Conservation (phyloP, 2,329 filamentous ascomycete species). For the Botrytis deweyae region DNA sequence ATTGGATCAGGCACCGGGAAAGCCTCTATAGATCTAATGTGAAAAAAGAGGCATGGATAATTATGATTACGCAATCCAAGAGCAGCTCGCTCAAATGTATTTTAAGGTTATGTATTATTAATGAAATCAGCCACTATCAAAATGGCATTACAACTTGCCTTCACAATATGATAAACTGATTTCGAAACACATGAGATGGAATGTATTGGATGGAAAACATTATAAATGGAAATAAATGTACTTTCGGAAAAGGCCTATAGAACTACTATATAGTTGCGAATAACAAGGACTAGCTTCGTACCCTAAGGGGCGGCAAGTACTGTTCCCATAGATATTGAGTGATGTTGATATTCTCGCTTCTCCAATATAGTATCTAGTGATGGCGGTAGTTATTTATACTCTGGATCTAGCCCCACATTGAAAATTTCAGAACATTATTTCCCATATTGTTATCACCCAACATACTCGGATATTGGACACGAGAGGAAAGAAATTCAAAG, state of each 20-base stretch:
- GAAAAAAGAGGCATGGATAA: background rate
- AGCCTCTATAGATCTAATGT: constrained; percentile 36
- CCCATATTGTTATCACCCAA: background rate
- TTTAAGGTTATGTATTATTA: background rate
- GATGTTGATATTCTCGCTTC: background rate
- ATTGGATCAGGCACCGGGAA: constrained; percentile 36
- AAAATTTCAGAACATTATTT: no score
- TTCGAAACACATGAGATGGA: background rate
- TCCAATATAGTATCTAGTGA: background rate
- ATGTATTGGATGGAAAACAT: background rate
- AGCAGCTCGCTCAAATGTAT: background rate
- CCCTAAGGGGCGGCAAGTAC: background rate
- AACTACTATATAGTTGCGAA: background rate
- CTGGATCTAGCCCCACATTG: background rate
- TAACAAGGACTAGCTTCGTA: background rate
- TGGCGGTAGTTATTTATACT: background rate
- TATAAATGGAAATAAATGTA: background rate
- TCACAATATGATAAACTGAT: background rate
- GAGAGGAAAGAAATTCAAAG: background rate
- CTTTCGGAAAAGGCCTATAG: background rate
- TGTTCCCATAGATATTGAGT: background rate
- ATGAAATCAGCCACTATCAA: background rate
- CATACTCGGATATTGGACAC: background rate
- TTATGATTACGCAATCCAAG: background rate
- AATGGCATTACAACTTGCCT: background rate